Evolutionary conservation across 73 alveolate genomes (phyloP), one percentile per base, ranked within the genome.

Genomic region (Durusdinium trenchii): DNA sequence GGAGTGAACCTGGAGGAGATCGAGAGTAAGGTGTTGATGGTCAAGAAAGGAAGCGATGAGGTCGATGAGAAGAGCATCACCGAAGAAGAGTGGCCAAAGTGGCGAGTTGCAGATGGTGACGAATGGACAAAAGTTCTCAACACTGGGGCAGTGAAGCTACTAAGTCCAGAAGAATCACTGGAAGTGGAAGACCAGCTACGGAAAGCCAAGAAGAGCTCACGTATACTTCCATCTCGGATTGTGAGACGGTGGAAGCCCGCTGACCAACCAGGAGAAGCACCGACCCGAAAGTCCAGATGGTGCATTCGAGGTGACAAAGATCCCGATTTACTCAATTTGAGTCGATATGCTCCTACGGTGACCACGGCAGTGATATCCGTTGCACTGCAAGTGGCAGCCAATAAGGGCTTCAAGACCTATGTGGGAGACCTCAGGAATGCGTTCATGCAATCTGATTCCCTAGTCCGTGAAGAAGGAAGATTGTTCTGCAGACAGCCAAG

Each of bases 401-500:
- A 61, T 23, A 42, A 40, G 62, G 14, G 38, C 43, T 46, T 35
- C n/a, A 40, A 42, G 10, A 9, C 47, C 38, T 32, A 46, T 35
- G 32, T 83, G 26, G 94, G 94, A 9, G 94, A 83, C 54, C 54
- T 83, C 36, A 83, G 35, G 54, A 50, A 30, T 50, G 94, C 94
- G 45, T 83, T 83, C 75, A n/a, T 83, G 94, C n/a, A n/a, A n/a
- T n/a, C n/a, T n/a, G n/a, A n/a, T n/a, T n/a, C n/a, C n/a, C n/a
- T n/a, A n/a, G n/a, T n/a, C n/a, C n/a, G n/a, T n/a, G n/a, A n/a
- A 23, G 36, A 16, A 26, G 94, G 76, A 10, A 6, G 78, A n/a
- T n/a, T 83, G 51, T 51, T 83, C n/a, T 52, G 46, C 43, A n/a
- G n/a, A n/a, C 48, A 83, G 94, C 94, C 94, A 14, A 10, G 76